phyloP scores from a whole-genome alignment of 1,284 basidiomycete genomes.

The Sporisorium iseilematis-ciliati region DNA sequence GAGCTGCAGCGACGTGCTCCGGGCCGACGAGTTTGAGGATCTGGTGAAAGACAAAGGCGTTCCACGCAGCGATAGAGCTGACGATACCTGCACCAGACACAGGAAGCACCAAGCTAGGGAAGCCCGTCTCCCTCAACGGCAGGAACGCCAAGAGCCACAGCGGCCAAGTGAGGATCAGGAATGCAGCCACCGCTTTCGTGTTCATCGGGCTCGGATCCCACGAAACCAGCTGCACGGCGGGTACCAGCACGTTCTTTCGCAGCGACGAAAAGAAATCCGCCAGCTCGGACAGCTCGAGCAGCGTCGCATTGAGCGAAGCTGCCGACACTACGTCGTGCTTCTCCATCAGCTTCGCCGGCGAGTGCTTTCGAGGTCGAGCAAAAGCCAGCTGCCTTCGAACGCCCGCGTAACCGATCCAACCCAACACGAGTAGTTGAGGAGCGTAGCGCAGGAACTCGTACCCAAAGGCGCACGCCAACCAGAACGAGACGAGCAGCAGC shows the following conservation, averaged over 20 bases:
- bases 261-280: constrained; percentile 62
- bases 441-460: constrained; percentile 66
- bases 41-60: constrained; percentile 18
- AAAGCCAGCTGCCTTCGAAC: constrained; percentile 46
- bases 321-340: constrained; percentile 41
- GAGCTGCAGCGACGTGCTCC: constrained; percentile 17
- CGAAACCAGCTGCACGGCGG: constrained; percentile 47
- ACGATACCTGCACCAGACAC: constrained; percentile 39
- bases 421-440: constrained; percentile 59
- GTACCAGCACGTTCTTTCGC: constrained; percentile 48
- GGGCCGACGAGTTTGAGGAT: constrained; percentile 30
- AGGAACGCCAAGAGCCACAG: constrained; percentile 63
- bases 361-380: constrained; percentile 28
- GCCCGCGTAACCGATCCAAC: constrained; percentile 53
- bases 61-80: background rate
- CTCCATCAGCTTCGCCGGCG: constrained; percentile 28
- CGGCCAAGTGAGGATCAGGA: constrained; percentile 65
- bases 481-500: constrained; percentile 62
- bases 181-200: constrained; percentile 54
- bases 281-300: constrained; percentile 61
- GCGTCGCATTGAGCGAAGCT: constrained; percentile 52
- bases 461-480: constrained; percentile 61
- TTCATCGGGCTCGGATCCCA: constrained; percentile 53
- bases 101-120: constrained; percentile 46
- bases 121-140: constrained; percentile 41